Evolutionary conservation across 768 basidiomycete genomes (phyloP), one percentile per base, ranked within the genome.

Genomic region (Ephemerocybe angulata): DNA sequence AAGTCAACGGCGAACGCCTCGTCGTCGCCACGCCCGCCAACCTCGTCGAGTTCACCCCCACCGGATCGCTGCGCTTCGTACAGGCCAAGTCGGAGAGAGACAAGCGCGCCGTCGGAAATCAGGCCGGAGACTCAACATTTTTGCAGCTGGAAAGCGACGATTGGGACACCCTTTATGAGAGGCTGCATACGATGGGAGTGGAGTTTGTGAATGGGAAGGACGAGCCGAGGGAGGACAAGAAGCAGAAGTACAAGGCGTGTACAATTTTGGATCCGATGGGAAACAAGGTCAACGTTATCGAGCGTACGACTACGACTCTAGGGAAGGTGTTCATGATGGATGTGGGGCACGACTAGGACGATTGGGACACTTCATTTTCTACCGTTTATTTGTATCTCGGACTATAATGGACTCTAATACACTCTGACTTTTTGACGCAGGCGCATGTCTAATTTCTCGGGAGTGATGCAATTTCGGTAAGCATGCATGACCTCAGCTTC

Each of bases 31-130:
- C 58, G n/a, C 60, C 60, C 21, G 55, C 60, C 29, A 62, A 59
- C 53, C 60, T 62, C 50, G 60, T 62, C 46, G 60, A 62, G 29
- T 62, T 62, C 50, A 62, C 60, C 1, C 60, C 60, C 1, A 51
- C 29, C 13, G 60, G 55, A 13, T 57, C 58, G 8, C 27, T 62
- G 24, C 55, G 58, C 4, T 62, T 62, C 54, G 31, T 50, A 17
- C 56, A 55, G 35, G 61, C 61, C 3, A 53, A 44, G 33, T 57
- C 58, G 17, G 53, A 62, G 30, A 52, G 29, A 10, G 61, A 62
- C 35, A 59, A 56, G 31, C 25, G 40, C 11, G 61, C 61, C 7
- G 61, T 62, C 10, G 61, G 61, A 15, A 62, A 62, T 46, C 61
- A 62, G 35, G 61, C 56, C 1, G 61, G 61, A 19, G 61, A 62